Evolutionary conservation across 495 filamentous ascomycete species (phyloP).

Genomic region (Cryomyces minteri): DNA sequence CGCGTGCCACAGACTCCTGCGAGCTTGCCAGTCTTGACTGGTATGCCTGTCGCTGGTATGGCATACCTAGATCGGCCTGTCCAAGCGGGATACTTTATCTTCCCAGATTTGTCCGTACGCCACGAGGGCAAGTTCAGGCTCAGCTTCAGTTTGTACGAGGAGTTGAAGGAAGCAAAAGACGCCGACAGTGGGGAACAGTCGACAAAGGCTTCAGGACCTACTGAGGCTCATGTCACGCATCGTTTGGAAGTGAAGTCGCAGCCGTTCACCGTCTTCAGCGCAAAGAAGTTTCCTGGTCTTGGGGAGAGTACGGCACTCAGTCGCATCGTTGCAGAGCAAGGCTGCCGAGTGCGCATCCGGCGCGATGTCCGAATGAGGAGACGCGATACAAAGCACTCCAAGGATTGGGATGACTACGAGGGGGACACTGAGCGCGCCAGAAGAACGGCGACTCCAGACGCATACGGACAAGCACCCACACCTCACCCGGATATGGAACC

Average conservation of each 20-base stretch:
- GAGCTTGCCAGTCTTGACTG: slow-evolving; percentile 72
- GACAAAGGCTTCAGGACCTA: slow-evolving; percentile 6
- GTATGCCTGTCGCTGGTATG: slow-evolving; percentile 90
- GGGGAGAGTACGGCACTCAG: slow-evolving; percentile 80
- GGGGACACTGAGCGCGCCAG: slow-evolving; percentile 38
- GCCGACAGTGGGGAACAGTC: slow-evolving; percentile 31
- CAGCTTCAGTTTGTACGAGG: slow-evolving; percentile 84
- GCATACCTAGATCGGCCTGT: slow-evolving; percentile 85
- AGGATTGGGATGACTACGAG: slow-evolving; percentile 41
- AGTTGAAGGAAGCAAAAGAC: slow-evolving; percentile 65
- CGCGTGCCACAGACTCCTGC: slow-evolving; percentile 46
- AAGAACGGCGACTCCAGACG: slow-evolving; percentile 41
- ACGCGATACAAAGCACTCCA: slow-evolving; percentile 47
- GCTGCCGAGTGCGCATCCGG: slow-evolving; percentile 89
- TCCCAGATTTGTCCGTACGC: slow-evolving; percentile 89
- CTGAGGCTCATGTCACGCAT: slow-evolving; percentile 28
- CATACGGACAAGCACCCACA: slow-evolving; percentile 29
- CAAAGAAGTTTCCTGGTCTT: slow-evolving; percentile 96
- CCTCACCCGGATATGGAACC: slow-evolving; percentile 17
- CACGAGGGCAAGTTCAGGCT: slow-evolving; percentile 85
- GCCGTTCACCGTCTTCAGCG: slow-evolving; percentile 82
- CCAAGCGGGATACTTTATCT: slow-evolving; percentile 93
- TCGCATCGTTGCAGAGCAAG: slow-evolving; percentile 85
- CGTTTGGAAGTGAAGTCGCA: slow-evolving; percentile 81
- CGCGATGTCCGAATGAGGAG: slow-evolving; percentile 95